Base-by-base conservation (phyloP, 192 early-diverging fungal genomes). In the Podila verticillata region DNA sequence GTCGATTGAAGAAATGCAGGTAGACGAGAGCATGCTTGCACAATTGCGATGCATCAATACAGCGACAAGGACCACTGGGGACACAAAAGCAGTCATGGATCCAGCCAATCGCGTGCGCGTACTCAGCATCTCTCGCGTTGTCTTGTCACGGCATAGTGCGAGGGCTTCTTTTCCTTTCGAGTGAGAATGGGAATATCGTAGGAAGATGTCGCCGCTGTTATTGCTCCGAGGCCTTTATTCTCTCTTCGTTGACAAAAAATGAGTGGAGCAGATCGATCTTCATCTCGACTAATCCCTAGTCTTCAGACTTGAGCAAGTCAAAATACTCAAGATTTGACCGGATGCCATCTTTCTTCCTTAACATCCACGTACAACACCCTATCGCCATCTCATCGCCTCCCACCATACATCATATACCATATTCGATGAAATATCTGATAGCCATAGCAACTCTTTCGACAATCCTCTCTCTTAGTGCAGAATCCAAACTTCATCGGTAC, bases 401-500 rank as follows among this genome's bases (percentile, higher is more conserved):
- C n/a, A 54, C 10, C 10, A 24, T 1, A 26, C 3, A 54, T 7
- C 9, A 29, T n/a, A n/a, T n/a, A n/a, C n/a, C n/a, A n/a, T n/a
- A n/a, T n/a, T n/a, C 39, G 8, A 65, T 65, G 63, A 49, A 65
- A 17, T 5, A 22, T 24, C 20, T 29, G 5, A n/a, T 44, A 12
- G 9, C 30, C 28, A 47, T 39, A 7, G 39, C 28, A 34, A 48
- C 29, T 4, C 19, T 65, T 12, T 31, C 48, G 5, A 29, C 63
- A 10, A 31, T 65, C 19, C 0, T 65, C 5, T 44, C 63, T 20
- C 17, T 47, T 15, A 30, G 26, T 10, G 28, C 63, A 44, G 29
- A 39, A 28, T 39, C 63, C 13, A 65, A 49, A 3, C 47, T 65
- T 17, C 63, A 48, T 44, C 63, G 63, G 63, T 65, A 65, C 39